Base-by-base conservation (phyloP, 805 yeast genomes). In the Metschnikowia lunata region DNA sequence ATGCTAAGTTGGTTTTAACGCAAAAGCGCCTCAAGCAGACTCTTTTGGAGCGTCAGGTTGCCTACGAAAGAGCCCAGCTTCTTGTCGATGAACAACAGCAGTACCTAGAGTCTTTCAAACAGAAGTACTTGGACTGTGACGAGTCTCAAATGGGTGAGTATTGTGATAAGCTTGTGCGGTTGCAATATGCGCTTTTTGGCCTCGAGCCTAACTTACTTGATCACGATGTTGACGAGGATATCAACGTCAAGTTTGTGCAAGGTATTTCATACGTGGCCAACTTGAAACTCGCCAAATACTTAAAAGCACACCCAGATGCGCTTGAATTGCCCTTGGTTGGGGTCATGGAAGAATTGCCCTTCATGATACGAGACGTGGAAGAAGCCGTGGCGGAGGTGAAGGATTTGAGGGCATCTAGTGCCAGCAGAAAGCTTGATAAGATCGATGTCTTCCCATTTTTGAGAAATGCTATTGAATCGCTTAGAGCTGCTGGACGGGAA, bases 141-240 rank as follows among this genome's bases (percentile, higher is more conserved):
- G 72, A 69, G 31, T 44, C 82, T 68, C 61, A 87, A 76, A 61
- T 71, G 63, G 39, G 42, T 14, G 84, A 77, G 48, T 76, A 78
- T 63, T 80, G 79, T 58, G 88, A 82, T 43, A 80, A 80, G 57
- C 71, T 90, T 46, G 82, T 80, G 45, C 80, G 98, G 60, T 75
- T 89, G 55, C 95, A 87, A 62, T 79, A 74, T 54, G 90, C 95
- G 0, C 62, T 88, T 27, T 90, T 82, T 59, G 97, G 97, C n/a
- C 85, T 89, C 44, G 80, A 81, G 47, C 88, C 86, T 27, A 80
- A 79, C 42, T 69, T 78, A 44, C 72, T 80, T 37, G 82, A 67
- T 36, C 61, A 76, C 43, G 79, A 79, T 43, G 75, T 82, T 52
- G 61, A 66, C 13, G 80, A 82, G 11, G 85, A 84, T 57, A 69